Evolutionary conservation across 2,329 filamentous ascomycete species (phyloP).

Genomic region (Leptographium lundbergii): DNA sequence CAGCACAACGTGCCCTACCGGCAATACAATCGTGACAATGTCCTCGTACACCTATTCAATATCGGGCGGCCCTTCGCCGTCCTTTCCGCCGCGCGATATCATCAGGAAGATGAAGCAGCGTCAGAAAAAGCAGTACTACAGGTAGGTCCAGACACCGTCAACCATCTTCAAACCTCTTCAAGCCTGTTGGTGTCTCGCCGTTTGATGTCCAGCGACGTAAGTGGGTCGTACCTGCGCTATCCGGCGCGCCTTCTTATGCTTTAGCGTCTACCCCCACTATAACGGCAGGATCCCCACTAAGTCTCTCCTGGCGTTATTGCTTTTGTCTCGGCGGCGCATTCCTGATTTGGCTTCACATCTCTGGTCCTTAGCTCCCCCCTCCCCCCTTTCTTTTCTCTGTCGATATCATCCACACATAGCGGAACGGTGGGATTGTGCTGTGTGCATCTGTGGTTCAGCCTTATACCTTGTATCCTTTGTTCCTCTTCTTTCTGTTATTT

Average conservation of each 20-base stretch:
- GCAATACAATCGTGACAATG: not conserved
- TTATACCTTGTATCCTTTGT: not conserved
- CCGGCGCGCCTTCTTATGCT: not conserved
- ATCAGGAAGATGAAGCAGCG: conserved; percentile 15
- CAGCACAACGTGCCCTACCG: not conserved
- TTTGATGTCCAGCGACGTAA: not conserved
- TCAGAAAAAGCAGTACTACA: not conserved
- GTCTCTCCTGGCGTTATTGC: not conserved
- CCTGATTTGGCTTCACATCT: not conserved
- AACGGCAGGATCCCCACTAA: not conserved
- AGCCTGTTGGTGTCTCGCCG: not conserved
- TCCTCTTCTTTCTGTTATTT: not conserved
- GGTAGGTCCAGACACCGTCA: not conserved
- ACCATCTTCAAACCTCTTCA: not conserved
- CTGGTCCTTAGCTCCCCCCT: not conserved
- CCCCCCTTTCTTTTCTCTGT: not conserved
- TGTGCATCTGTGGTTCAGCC: not conserved
- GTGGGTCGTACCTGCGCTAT: not conserved
- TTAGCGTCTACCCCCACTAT: not conserved
- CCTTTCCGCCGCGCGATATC: conserved; percentile 19
- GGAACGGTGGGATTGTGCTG: not conserved
- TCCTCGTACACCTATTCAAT: conserved; percentile 23
- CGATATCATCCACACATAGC: not conserved
- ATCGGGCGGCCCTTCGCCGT: conserved; percentile 21
- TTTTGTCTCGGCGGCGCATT: not conserved